Conservation (phyloP, 208 protist genomes). For the Herpetomonas samuelpessoai region DNA sequence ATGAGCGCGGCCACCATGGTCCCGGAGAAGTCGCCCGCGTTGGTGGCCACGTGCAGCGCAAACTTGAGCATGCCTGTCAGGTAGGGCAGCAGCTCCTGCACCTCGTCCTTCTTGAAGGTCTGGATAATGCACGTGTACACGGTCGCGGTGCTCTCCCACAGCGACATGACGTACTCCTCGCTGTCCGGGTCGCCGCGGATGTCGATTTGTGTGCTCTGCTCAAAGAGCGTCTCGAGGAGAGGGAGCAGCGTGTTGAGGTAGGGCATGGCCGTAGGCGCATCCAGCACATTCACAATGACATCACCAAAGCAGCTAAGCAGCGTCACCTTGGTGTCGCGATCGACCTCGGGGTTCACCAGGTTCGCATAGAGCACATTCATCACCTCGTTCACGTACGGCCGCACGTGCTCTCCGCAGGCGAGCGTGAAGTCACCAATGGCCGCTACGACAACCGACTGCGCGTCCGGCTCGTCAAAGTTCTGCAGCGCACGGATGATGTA, state of each 20-base stretch:
- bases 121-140: conserved; percentile 84
- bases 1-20: conserved; percentile 57
- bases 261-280: conserved; percentile 70
- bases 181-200: conserved; percentile 62
- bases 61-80: conserved; percentile 69
- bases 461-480: conserved; percentile 75
- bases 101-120: conserved; percentile 57
- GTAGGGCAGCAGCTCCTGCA: conserved; percentile 49
- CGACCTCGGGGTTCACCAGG: conserved; percentile 66
- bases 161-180: conserved; percentile 78
- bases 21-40: conserved; percentile 45
- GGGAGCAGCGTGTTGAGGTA: conserved; percentile 86
- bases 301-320: conserved; percentile 95
- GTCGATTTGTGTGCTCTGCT: conserved; percentile 57
- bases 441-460: conserved; percentile 85
- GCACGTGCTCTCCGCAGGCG: conserved; percentile 60
- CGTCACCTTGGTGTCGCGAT: conserved; percentile 93
- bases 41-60: conserved; percentile 47
- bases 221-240: conserved; percentile 68
- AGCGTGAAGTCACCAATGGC: conserved; percentile 95
- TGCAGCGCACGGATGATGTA: conserved; percentile 82
- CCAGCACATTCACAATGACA: conserved; percentile 93
- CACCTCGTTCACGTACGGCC: conserved; percentile 73
- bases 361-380: conserved; percentile 84
- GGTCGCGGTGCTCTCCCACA: conserved; percentile 67